Evolutionary conservation across 495 filamentous ascomycete species (phyloP), one percentile per base, ranked within the genome.

Genomic region (Poronia punctata): DNA sequence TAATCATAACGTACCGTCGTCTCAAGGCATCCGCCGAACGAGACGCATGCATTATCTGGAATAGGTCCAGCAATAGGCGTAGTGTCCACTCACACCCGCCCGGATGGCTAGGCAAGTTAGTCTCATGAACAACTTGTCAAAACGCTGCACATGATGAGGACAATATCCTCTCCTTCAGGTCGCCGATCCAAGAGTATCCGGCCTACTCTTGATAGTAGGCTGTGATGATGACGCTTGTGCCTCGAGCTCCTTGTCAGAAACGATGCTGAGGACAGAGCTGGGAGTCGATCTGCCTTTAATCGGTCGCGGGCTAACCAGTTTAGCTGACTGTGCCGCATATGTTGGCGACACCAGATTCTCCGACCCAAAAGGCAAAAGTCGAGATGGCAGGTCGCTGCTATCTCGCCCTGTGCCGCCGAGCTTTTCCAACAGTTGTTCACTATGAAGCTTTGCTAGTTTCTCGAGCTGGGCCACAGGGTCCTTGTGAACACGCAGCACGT

Each of bases 391-490:
- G 18, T 54, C 49, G 28, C 52, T 53, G n/a, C 50, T 47, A 7
- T 41, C 45, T 30, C 32, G 33, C n/a, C 35, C 49, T 14, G 43
- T 43, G 9, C 38, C 52, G 26, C 60, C 61, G 3, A 75, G 56
- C 50, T 55, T 65, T 46, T 52, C 60, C 32, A 72, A 61, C 43
- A 83, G 61, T 24, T 72, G 63, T 43, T 78, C 76, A 32, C 68
- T 74, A 56, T 84, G 82, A 48, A 74, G 70, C 41, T 67, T 67
- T 29, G 72, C 75, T 39, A 92, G 69, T 61, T 82, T 74, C 55
- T 84, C 76, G 46, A 92, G 76, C 60, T 78, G 76, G 27, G 62
- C 69, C 29, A 70, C 60, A 24, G 86, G 86, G 64, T 92, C 79
- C 81, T 70, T 84, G 58, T 77, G 38, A 46, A 63, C 56, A 43